Evolutionary conservation across 1,284 basidiomycete genomes (phyloP).

Genomic region (Puccinia novopanici): DNA sequence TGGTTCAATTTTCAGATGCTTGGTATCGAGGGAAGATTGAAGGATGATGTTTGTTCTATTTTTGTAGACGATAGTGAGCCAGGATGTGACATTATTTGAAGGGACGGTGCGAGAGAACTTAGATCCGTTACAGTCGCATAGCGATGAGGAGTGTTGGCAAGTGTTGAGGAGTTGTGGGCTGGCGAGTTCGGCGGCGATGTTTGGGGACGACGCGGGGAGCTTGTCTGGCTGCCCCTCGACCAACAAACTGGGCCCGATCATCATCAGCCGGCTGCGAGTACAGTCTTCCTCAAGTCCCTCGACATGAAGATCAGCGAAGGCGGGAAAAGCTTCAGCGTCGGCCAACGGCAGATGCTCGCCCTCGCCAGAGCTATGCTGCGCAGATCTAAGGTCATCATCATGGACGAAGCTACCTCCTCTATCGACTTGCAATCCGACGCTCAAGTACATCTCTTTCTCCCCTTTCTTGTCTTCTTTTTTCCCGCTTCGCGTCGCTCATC

Average conservation of each 20-base stretch:
- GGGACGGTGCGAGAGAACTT: slow-evolving; percentile 56
- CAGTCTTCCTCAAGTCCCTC: slow-evolving; percentile 5
- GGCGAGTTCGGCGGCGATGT: slow-evolving; percentile 51
- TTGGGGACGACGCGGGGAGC: background rate
- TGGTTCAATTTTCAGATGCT: background rate
- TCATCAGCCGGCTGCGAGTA: background rate
- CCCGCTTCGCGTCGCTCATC: background rate
- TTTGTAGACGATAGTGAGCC: slow-evolving; percentile 54
- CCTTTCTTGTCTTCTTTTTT: background rate
- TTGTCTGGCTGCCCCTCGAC: background rate
- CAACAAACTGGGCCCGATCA: background rate
- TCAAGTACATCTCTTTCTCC: slow-evolving; percentile 39
- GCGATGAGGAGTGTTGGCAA: slow-evolving; percentile 53
- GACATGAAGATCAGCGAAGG: slow-evolving; percentile 53
- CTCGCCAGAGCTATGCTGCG: slow-evolving; percentile 57
- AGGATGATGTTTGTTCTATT: background rate
- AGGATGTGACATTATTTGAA: slow-evolving; percentile 56
- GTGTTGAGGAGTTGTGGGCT: slow-evolving; percentile 52
- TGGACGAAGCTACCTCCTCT: slow-evolving; percentile 58
- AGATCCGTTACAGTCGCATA: slow-evolving; percentile 55
- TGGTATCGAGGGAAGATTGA: background rate
- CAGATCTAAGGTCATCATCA: slow-evolving; percentile 56
- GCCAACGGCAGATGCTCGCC: slow-evolving; percentile 57
- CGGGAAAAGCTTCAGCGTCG: slow-evolving; percentile 57
- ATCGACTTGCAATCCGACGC: slow-evolving; percentile 54